Conservation (phyloP, 2,329 filamentous ascomycete genomes). For the Fusarium sp. region DNA sequence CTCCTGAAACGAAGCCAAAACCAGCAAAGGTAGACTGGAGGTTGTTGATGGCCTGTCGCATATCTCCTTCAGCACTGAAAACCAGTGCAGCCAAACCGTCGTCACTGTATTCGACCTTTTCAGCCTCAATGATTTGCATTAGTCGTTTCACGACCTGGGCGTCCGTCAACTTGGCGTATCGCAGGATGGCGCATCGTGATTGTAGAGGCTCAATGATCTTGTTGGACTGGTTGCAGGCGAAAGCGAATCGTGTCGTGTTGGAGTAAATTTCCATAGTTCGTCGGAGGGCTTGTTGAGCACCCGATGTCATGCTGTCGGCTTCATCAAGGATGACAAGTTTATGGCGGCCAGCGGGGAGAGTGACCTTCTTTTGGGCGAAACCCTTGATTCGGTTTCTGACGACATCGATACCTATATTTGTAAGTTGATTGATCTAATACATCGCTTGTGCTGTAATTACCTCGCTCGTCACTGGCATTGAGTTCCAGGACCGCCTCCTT, state of each 20-base stretch:
- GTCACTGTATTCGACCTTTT: slow-evolving; percentile 90
- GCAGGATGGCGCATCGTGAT: slow-evolving; percentile 93
- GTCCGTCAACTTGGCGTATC: slow-evolving; percentile 93
- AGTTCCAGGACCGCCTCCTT: slow-evolving; percentile 97
- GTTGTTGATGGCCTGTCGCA: slow-evolving; percentile 99
- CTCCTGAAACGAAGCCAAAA: slow-evolving; percentile 95
- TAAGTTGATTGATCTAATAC: not conserved
- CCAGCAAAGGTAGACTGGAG: slow-evolving; percentile 92
- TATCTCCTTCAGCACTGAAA: slow-evolving; percentile 97
- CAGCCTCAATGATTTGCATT: slow-evolving; percentile 91
- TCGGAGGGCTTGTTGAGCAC: slow-evolving; percentile 93
- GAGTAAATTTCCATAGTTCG: slow-evolving; percentile 99
- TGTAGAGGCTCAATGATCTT: slow-evolving; percentile 99
- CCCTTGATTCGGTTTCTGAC: slow-evolving; percentile 98
- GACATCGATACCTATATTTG: slow-evolving; percentile 83
- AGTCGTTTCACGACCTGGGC: slow-evolving; percentile 91
- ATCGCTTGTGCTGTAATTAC: slow-evolving; percentile 54
- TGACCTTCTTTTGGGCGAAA: slow-evolving; percentile 99
- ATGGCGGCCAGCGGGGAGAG: slow-evolving; percentile 87
- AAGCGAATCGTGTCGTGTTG: slow-evolving; percentile 94
- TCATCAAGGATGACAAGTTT: slow-evolving; percentile 98
- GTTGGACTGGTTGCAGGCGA: slow-evolving; percentile 98
- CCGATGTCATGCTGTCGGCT: slow-evolving; percentile 97
- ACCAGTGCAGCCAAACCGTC: slow-evolving; percentile 96
- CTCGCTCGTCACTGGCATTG: slow-evolving; percentile 95